Evolutionary conservation across 2,329 filamentous ascomycete species (phyloP).

Genomic region (Nigrospora osmanthi): DNA sequence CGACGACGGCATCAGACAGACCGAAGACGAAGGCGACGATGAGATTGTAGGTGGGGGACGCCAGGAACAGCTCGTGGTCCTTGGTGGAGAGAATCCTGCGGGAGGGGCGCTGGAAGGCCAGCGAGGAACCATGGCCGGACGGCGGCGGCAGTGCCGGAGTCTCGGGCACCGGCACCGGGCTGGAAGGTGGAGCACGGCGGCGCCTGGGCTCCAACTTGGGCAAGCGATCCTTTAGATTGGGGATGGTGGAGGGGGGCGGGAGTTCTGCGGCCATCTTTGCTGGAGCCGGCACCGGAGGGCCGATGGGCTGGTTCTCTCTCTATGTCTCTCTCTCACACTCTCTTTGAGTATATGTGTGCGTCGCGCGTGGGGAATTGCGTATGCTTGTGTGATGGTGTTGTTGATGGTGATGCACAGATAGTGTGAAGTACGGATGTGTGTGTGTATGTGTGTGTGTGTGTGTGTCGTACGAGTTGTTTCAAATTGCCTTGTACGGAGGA

Average conservation of each 20-base stretch:
- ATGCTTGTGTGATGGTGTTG: no score
- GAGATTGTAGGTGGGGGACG: constrained; percentile 67
- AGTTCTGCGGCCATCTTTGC: constrained; percentile 9
- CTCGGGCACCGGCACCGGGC: constrained; percentile 58
- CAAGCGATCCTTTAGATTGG: constrained; percentile 48
- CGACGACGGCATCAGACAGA: constrained; percentile 72
- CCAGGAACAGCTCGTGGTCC: constrained; percentile 76
- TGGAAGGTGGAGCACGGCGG: constrained; percentile 41
- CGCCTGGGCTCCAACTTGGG: constrained; percentile 62
- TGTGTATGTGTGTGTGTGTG: no score
- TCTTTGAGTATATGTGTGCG: not conserved
- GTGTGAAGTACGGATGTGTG: no score
- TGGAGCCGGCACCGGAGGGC: constrained; percentile 7
- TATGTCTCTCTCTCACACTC: no score
- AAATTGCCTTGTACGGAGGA: no score
- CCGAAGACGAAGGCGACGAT: constrained; percentile 80
- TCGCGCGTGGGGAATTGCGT: no score
- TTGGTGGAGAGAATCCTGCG: constrained; percentile 73
- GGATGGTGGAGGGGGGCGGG: constrained; percentile 20
- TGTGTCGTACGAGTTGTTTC: no score
- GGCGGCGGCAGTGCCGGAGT: constrained; percentile 68
- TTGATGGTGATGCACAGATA: no score
- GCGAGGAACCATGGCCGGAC: constrained; percentile 47
- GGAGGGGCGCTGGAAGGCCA: constrained; percentile 58
- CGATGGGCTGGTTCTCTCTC: no score